phyloP scores from a whole-genome alignment of 139 green algal species.

The Ettlia oleoabundans region DNA sequence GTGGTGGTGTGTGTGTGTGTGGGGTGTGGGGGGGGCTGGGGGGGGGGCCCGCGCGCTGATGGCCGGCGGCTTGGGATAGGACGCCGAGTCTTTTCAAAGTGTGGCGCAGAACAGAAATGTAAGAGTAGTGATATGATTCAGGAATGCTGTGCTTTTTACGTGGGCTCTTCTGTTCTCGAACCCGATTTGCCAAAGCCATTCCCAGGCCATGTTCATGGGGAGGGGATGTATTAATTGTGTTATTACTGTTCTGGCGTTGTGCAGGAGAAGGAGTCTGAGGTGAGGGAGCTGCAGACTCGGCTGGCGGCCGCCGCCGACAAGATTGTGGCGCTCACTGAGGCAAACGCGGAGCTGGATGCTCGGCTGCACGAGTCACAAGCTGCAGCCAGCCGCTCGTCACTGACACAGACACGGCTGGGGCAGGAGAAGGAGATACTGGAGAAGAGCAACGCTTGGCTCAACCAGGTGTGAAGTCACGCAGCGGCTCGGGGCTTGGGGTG shows the following conservation, averaged over 20 bases:
- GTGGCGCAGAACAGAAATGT: no score
- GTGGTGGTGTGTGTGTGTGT: no score
- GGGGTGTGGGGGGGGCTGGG: no score
- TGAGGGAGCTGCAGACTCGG: slow-evolving; percentile 45
- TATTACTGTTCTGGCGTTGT: not conserved
- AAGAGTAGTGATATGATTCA: no score
- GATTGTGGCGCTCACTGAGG: slow-evolving; percentile 42
- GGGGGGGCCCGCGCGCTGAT: no score
- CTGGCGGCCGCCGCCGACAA: slow-evolving; percentile 43
- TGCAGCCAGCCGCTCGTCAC: slow-evolving; percentile 24
- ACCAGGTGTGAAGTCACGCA: slow-evolving; percentile 53
- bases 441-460: slow-evolving; percentile 56
- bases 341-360: slow-evolving; percentile 41
- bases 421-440: slow-evolving; percentile 64
- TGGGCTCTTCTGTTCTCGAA: no score
- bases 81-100: no score
- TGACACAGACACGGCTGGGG: slow-evolving; percentile 40
- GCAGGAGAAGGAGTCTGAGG: slow-evolving; percentile 43
- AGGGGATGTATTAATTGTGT: not conserved
- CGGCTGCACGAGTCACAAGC: slow-evolving; percentile 46
- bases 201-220: no score
- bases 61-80: no score
- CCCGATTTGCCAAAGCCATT: no score
- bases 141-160: no score
- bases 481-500: no score